Conservation (phyloP, 371 early-diverging fungal species). For the Mortierella sp. region DNA sequence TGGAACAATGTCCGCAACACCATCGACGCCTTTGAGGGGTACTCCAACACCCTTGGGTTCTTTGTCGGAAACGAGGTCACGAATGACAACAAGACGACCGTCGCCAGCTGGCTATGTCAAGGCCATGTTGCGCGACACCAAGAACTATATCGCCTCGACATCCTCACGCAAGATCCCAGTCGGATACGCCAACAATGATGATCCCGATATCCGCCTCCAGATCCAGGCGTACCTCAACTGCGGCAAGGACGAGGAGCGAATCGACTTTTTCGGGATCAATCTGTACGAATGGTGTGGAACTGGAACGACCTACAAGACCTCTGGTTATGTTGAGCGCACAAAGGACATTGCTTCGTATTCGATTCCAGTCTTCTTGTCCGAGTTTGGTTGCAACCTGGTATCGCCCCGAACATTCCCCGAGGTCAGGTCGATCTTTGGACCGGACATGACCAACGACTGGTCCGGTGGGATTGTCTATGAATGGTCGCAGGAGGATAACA, state of each 20-base stretch:
- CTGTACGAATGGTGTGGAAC: slow-evolving; percentile 78
- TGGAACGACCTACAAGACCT: slow-evolving; percentile 63
- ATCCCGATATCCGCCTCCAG: slow-evolving; percentile 74
- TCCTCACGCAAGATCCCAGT: slow-evolving; percentile 73
- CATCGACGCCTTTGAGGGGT: slow-evolving; percentile 78
- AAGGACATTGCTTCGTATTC: slow-evolving; percentile 65
- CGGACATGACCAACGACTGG: slow-evolving; percentile 75
- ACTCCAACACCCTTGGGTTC: slow-evolving; percentile 78
- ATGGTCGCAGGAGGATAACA: slow-evolving; percentile 84
- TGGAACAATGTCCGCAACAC: slow-evolving; percentile 71
- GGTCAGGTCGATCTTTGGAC: slow-evolving; percentile 75
- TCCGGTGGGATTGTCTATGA: slow-evolving; percentile 88
- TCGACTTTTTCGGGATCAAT: slow-evolving; percentile 83
- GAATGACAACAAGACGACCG: slow-evolving; percentile 76
- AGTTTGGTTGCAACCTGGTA: slow-evolving; percentile 75
- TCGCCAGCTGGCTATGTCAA: slow-evolving; percentile 81
- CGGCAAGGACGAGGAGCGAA: slow-evolving; percentile 67
- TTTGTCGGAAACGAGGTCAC: slow-evolving; percentile 90
- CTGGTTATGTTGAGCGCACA: slow-evolving; percentile 73
- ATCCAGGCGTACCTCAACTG: slow-evolving; percentile 83
- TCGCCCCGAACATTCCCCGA: slow-evolving; percentile 70
- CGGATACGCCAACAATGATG: slow-evolving; percentile 87
- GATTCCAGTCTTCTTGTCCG: slow-evolving; percentile 75
- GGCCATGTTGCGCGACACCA: slow-evolving; percentile 80
- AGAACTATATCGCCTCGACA: slow-evolving; percentile 67